A percentile compares a stretch with the other conserved stretches of the same genome.
Evolutionary conservation across 148 eudicot species (phyloP).

Genomic region (Mesembryanthemum crystallinum): DNA sequence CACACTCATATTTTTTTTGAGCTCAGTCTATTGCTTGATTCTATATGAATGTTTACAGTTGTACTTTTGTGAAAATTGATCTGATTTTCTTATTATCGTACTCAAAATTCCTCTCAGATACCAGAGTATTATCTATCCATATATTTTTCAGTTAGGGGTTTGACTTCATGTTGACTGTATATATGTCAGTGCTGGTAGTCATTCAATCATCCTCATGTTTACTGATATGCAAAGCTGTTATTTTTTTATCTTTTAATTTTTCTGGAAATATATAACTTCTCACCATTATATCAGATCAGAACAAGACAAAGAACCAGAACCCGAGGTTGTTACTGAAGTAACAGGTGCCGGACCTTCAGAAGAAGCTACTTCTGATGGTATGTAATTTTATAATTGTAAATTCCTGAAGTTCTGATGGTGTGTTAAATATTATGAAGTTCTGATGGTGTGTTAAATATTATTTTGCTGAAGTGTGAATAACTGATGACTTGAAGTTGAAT

Average conservation of each 20-base stretch:
- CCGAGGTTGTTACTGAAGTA: slow-evolving; percentile 68
- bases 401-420: slow-evolving; percentile 61
- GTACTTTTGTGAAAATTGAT: background rate
- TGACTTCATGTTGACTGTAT: background rate
- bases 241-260: background rate
- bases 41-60: background rate
- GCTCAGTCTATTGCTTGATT: background rate
- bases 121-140: background rate
- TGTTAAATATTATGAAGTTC: slow-evolving; percentile 15
- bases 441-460: background rate
- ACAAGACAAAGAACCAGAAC: slow-evolving; percentile 98
- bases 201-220: background rate
- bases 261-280: background rate
- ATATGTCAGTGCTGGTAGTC: background rate
- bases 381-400: slow-evolving; percentile 3
- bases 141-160: background rate
- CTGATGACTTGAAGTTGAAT: background rate
- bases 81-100: background rate
- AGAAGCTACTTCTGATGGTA: slow-evolving; percentile 77
- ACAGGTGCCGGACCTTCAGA: slow-evolving; percentile 64
- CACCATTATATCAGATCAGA: slow-evolving; percentile 58
- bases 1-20: background rate
- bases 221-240: background rate
- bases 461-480: background rate
- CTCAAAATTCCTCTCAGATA: background rate